Evolutionary conservation across 2,329 filamentous ascomycete species (phyloP), one percentile per base, ranked within the genome.

Genomic region (Sordariomycetes sp.): DNA sequence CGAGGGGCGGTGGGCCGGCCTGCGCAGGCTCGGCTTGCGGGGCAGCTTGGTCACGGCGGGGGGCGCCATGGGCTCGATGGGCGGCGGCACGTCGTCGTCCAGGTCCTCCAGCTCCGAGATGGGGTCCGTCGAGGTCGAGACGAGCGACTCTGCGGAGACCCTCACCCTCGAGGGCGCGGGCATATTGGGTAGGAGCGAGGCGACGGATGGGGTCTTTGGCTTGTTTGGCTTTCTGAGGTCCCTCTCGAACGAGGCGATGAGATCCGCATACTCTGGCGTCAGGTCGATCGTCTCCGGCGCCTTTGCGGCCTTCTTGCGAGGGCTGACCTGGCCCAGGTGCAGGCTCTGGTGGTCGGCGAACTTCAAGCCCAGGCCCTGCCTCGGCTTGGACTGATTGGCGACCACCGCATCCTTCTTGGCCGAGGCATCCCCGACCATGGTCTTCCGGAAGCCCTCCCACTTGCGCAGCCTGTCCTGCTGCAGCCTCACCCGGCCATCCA

Each of bases 371-470:
- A 81, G 75, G 6, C 77, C 76, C 24, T 68, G 75, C n/a, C 66
- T 67, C 43, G 59, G 62, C 28, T 60, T 68, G 58, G 60, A 60
- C 35, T 58, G 58, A 18, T 59, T 57, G 14, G 50, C 46, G 18
- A n/a, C 25, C 28, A 10, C 14, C 4, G 37, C 4, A 2, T 3
- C 34, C 7, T 48, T 48, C 12, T 59, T 60, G 12, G 43, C 46
- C 56, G 60, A 40, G 28, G 63, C 61, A 20, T 71, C 67, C 1
- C 74, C 71, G 24, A 79, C 77, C 60, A 79, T 70, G 20, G 70
- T 72, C 62, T 75, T 71, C 61, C 81, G 76, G 61, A 90, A 90
- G n/a, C 76, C 76, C 64, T 87, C 80, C 91, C 90, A 96, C 68
- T 80, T 85, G 57, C 82, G 77, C 32, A 96, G 70, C 46, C 90